Evolutionary conservation across 345 rosid species (phyloP).

Genomic region (Trapa bicornis): DNA sequence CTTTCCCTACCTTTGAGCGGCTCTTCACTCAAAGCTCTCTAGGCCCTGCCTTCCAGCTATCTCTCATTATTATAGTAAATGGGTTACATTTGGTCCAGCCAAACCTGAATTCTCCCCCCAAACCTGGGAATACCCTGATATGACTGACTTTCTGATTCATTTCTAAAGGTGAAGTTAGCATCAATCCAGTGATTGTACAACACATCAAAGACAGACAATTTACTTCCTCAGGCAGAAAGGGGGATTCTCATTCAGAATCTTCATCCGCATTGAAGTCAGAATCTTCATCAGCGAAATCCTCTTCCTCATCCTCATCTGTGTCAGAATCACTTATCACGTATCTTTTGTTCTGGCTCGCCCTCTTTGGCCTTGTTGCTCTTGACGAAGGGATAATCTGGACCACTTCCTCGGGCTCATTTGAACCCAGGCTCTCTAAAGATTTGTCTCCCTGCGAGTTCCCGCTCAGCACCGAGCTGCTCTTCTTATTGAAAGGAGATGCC

Average conservation of each 20-base stretch:
- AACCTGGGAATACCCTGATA: too few relatives aligned
- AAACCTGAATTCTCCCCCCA: too few relatives aligned
- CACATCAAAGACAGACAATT: background rate
- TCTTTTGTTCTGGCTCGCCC: conserved; percentile 32
- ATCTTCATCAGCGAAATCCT: conserved; percentile 6
- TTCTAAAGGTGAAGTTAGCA: too few relatives aligned
- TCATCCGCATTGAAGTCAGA: conserved; percentile 16
- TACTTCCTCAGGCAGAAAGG: background rate
- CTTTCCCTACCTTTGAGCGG: too few relatives aligned
- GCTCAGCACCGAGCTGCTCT: conserved; percentile 57
- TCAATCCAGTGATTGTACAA: too few relatives aligned
- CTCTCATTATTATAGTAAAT: too few relatives aligned
- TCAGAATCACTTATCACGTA: conserved; percentile 74
- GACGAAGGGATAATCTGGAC: conserved; percentile 11
- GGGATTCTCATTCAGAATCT: conserved; percentile 6
- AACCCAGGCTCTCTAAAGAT: background rate
- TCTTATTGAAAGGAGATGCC: conserved; percentile 81
- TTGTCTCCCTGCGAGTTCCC: conserved; percentile 9
- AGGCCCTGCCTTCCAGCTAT: too few relatives aligned
- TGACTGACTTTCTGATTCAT: too few relatives aligned
- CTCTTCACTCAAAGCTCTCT: too few relatives aligned
- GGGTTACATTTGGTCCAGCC: too few relatives aligned
- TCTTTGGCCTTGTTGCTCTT: conserved; percentile 42
- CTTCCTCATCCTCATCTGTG: conserved; percentile 17
- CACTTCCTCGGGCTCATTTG: conserved; percentile 16